These are phyloP conservation scores for Sporothrix mexicana DNA, from an alignment of 2,329 filamentous ascomycete genomes.

Conservation along the genomic window DNA sequence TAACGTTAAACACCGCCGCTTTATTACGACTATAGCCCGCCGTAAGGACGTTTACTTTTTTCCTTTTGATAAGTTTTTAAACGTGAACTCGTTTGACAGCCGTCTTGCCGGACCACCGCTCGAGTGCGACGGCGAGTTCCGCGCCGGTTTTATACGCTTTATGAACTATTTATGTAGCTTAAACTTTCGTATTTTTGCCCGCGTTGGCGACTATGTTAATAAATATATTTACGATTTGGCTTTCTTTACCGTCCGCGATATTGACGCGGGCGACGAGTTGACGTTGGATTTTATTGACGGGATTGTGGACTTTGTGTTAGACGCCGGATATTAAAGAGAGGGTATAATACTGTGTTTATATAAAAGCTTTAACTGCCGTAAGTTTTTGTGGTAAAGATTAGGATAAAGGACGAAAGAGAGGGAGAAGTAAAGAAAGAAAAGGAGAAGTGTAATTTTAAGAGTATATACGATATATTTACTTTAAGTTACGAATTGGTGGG, in stretches of 20 bases:
- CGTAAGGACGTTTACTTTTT: conserved; percentile 82
- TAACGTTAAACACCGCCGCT: conserved; percentile 70
- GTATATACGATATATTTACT: no score
- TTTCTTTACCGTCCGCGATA: conserved; percentile 73
- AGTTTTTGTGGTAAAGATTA: conserved; percentile 66
- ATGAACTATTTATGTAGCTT: conserved; percentile 84
- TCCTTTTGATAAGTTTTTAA: conserved; percentile 78
- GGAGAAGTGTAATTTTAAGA: no score
- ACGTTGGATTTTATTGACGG: conserved; percentile 82
- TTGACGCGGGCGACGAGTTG: conserved; percentile 69
- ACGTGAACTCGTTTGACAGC: conserved; percentile 61
- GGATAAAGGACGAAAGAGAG: no score
- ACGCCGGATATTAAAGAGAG: conserved; percentile 54
- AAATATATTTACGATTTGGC: conserved; percentile 77
- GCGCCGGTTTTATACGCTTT: conserved; percentile 78
- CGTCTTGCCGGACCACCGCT: conserved; percentile 62
- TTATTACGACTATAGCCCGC: conserved; percentile 58
- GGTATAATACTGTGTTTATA: conserved; percentile 68
- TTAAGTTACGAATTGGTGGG: no score
- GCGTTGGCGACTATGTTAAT: conserved; percentile 77
- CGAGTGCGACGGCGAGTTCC: conserved; percentile 74
- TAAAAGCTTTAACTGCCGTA: conserved; percentile 68
- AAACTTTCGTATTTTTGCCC: conserved; percentile 78
- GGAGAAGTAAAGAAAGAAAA: background rate
- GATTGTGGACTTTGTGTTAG: conserved; percentile 56